Base-by-base conservation (phyloP, 352 stramenopile species). In the Globisporangium nunn region DNA sequence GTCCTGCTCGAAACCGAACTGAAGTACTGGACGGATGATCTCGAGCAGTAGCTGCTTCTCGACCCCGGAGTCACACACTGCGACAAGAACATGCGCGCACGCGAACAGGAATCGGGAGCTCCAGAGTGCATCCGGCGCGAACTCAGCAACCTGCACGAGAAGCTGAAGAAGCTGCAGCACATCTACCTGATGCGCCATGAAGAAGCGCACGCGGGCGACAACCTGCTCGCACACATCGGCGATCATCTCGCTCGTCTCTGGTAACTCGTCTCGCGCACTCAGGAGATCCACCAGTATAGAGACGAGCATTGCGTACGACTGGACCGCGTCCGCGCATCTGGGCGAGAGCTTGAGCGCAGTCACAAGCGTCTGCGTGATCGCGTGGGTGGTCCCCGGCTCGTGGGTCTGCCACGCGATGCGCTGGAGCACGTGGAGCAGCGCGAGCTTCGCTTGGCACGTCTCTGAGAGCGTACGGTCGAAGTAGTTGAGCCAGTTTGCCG, bases 11-110 rank as follows among this genome's bases (percentile, higher is more conserved):
- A 43, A 50, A 39, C 64, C 73, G 30, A 67, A 73, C 33, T 58
- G 39, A 11, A 89, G 41, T 2, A 64, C 58, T 10, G 64, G 49
- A 2, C 35, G 33, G 11, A 89, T 41, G 31, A 75, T 43, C 18
- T 56, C 40, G n/a, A 89, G 50, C 37, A 89, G 60, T 50, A 84
- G 40, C 30, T 61, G 53, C 44, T 83, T 74, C 56, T 87, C 75
- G 12, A 75, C 10, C 6, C 48, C 56, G 6, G 56, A 63, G 6
- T 69, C 58, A 28, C 62, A 66, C 17, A 64, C 59, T 0, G 63
- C 50, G 15, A 70, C 39, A 5, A 89, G 55, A 12, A 80, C 64
- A 17, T 67, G 72, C n/a, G 70, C 73, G 52, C 63, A 67, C 30
- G 62, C 68, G 40, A 69, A 58, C 0, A 86, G 40, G 44, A 81